Conservation (phyloP, 2,329 filamentous ascomycete genomes). For the Hymenotorrendiella dingleyae region DNA sequence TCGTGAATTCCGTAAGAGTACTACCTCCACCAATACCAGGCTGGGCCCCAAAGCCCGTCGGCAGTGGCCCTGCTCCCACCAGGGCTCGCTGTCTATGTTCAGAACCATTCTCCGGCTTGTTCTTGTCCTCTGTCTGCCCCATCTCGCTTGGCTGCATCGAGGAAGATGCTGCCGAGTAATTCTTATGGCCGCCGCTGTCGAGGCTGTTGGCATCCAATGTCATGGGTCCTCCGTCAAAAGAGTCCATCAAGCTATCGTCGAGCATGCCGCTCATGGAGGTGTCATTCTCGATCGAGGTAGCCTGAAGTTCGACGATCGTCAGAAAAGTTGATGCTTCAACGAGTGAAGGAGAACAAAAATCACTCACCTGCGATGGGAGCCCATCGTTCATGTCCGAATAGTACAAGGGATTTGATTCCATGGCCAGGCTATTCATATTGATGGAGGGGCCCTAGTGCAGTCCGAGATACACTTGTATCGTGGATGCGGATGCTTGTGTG, state of each 20-base stretch:
- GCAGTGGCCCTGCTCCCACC: constrained; percentile 28
- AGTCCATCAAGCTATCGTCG: constrained; percentile 36
- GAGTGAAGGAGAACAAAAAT: not conserved
- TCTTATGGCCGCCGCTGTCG: constrained; percentile 15
- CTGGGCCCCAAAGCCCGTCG: constrained; percentile 26
- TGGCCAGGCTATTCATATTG: constrained; percentile 19
- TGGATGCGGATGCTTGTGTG: constrained; percentile 10
- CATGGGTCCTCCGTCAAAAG: constrained; percentile 38
- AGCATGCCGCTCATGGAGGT: constrained; percentile 36
- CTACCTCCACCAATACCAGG: constrained; percentile 34
- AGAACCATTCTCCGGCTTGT: constrained; percentile 5
- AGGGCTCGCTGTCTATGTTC: constrained; percentile 21
- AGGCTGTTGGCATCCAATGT: constrained; percentile 35
- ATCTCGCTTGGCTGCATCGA: constrained; percentile 14
- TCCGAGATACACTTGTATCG: constrained; percentile 14
- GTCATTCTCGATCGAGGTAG: constrained; percentile 18
- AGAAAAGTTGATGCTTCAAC: too few relatives aligned
- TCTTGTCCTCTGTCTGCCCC: constrained; percentile 13
- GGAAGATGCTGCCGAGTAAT: constrained; percentile 26
- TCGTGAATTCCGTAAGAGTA: constrained; percentile 60
- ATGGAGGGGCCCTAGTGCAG: constrained; percentile 16
- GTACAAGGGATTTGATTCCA: constrained; percentile 24
- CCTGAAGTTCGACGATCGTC: too few relatives aligned
- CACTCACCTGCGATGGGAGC: constrained; percentile 27
- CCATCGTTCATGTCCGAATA: constrained; percentile 20